Conservation (phyloP, 768 basidiomycete species). For the Panellus pusillus region DNA sequence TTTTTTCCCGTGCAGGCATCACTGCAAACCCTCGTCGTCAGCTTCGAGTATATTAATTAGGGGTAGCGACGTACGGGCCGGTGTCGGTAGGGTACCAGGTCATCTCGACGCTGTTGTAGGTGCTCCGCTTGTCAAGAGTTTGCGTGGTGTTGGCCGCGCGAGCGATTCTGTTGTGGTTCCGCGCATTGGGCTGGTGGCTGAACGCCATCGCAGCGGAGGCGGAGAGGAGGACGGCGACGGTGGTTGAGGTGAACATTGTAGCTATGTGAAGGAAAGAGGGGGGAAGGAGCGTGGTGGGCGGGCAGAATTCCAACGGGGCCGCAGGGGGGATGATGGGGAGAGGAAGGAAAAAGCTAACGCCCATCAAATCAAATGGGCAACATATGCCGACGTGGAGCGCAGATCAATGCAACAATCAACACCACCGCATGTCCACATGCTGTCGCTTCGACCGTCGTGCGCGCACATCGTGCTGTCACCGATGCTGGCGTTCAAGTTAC, state of each 20-base stretch:
- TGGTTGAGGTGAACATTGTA: slow-evolving; percentile 8
- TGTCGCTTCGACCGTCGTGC: too few species aligned
- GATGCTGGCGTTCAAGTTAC: too few species aligned
- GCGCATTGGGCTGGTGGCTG: neutral
- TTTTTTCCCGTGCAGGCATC: slow-evolving; percentile 17
- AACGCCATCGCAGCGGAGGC: slow-evolving; percentile 8
- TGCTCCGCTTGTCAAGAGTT: neutral
- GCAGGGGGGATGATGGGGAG: too few species aligned
- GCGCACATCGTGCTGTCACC: too few species aligned
- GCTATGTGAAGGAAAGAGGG: neutral
- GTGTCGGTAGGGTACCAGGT: slow-evolving; percentile 19
- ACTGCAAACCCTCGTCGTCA: neutral
- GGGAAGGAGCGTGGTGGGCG: slow-evolving; percentile 11
- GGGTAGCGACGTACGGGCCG: slow-evolving; percentile 10
- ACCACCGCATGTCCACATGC: too few species aligned
- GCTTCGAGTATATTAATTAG: neutral
- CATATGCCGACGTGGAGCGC: too few species aligned
- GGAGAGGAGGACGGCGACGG: slow-evolving; percentile 10
- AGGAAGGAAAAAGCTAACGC: too few species aligned
- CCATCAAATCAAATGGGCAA: too few species aligned
- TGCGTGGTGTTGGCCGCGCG: slow-evolving; percentile 1
- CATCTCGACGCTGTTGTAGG: neutral
- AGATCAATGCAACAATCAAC: too few species aligned
- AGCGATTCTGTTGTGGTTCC: neutral
- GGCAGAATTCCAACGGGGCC: neutral